Conservation (phyloP, 1,139 yeast genomes). For the Taiozyma sp. region DNA sequence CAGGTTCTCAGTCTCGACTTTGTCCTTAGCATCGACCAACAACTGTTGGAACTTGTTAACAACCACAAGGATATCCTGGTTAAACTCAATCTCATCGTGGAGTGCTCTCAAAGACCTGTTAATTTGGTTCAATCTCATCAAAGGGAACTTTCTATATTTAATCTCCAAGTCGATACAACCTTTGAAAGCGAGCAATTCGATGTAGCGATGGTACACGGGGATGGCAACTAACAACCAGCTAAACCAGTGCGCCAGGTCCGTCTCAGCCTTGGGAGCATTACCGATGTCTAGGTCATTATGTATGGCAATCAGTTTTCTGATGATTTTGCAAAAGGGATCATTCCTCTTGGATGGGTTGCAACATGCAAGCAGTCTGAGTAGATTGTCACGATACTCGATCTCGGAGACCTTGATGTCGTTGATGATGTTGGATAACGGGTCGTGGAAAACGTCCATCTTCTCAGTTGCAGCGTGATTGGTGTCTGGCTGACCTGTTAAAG, state of each 20-base stretch:
- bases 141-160: conserved; percentile 23
- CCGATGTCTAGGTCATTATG: conserved; percentile 9
- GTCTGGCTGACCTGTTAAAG: not conserved
- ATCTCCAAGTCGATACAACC: conserved; percentile 31
- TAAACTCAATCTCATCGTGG: not conserved
- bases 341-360: not conserved
- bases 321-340: not conserved
- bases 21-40: conserved; percentile 13
- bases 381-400: conserved; percentile 1
- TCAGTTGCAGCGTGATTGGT: not conserved
- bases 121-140: conserved; percentile 32
- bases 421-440: conserved; percentile 3
- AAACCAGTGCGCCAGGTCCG: not conserved
- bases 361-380: conserved; percentile 1
- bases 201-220: conserved; percentile 25
- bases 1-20: conserved; percentile 18
- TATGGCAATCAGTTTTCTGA: conserved; percentile 6
- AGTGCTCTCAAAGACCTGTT: conserved; percentile 23
- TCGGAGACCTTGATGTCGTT: conserved; percentile 4
- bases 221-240: conserved; percentile 16
- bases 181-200: conserved; percentile 26
- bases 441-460: conserved; percentile 1
- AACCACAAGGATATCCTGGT: not conserved
- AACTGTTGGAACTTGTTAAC: conserved; percentile 1
- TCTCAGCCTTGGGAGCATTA: conserved; percentile 1